phyloP scores from a whole-genome alignment of 345 rosid species.

The Boechera divaricarpa region DNA sequence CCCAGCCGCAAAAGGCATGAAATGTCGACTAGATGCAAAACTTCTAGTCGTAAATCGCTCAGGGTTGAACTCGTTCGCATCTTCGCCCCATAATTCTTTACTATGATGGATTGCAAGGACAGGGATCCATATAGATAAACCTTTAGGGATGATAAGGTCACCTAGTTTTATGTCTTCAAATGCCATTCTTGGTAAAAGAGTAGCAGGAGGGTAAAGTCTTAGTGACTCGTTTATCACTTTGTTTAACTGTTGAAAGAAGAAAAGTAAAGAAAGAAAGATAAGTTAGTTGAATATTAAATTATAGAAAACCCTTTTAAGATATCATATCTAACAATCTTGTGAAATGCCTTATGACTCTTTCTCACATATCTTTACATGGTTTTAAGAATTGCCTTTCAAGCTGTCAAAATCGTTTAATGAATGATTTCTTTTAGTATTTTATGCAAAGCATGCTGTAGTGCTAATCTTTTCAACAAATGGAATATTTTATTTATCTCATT shows the following conservation, averaged over 20 bases:
- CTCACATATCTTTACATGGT: constrained; percentile 37
- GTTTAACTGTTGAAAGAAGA: constrained; percentile 56
- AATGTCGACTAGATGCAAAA: constrained; percentile 60
- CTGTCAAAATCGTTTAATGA: constrained; percentile 40
- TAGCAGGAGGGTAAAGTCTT: constrained; percentile 92
- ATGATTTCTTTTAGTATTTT: constrained; percentile 21
- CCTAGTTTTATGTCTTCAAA: constrained; percentile 85
- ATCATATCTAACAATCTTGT: constrained; percentile 36
- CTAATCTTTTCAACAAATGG: constrained; percentile 43
- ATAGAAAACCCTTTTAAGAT: constrained; percentile 16
- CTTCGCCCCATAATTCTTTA: constrained; percentile 87
- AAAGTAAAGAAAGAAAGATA: constrained; percentile 19
- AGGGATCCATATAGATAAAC: constrained; percentile 94
- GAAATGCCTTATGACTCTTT: constrained; percentile 45
- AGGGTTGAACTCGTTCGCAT: constrained; percentile 85
- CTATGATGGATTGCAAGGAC: constrained; percentile 91
- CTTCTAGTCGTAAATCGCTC: constrained; percentile 65
- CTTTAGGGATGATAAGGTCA: constrained; percentile 81
- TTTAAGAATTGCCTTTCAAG: constrained; percentile 44
- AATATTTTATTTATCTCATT: constrained; percentile 31
- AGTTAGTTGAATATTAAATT: constrained; percentile 42
- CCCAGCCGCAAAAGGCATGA: constrained; percentile 82
- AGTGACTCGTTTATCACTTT: constrained; percentile 91
- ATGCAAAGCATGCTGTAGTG: constrained; percentile 42
- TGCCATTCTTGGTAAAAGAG: constrained; percentile 88